phyloP scores from a whole-genome alignment of 805 yeast genomes.

The Clavispora phyllophila region DNA sequence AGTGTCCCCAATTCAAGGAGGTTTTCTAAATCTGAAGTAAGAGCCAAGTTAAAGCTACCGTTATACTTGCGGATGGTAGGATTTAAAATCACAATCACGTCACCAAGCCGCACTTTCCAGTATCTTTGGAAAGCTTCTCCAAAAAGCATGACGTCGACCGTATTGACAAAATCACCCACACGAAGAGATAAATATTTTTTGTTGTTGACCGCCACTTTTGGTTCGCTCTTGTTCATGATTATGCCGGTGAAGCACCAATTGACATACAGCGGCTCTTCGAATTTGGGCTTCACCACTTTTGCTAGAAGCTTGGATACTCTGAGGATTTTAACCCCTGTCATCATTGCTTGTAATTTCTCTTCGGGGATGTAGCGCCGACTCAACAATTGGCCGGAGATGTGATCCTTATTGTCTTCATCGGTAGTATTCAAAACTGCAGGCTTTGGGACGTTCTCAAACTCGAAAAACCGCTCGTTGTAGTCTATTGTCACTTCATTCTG shows the following conservation, averaged over 20 bases:
- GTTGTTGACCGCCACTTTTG: constrained; percentile 37
- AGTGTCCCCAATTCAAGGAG: constrained; percentile 73
- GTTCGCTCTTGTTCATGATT: constrained; percentile 51
- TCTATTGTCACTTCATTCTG: neutral
- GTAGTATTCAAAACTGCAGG: neutral
- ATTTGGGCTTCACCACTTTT: constrained; percentile 62
- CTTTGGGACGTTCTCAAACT: constrained; percentile 13
- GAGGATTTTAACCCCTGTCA: constrained; percentile 50
- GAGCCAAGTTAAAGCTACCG: constrained; percentile 46
- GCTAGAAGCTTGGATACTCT: constrained; percentile 57
- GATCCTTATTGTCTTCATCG: constrained; percentile 4
- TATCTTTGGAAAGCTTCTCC: constrained; percentile 64
- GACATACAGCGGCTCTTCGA: constrained; percentile 59
- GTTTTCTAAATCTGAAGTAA: constrained; percentile 45
- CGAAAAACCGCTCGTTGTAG: constrained; percentile 13
- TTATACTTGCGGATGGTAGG: constrained; percentile 49
- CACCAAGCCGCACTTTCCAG: constrained; percentile 74
- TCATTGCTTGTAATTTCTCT: constrained; percentile 11
- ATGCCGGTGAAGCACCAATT: constrained; percentile 84
- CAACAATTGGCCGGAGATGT: constrained; percentile 11
- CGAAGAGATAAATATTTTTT: constrained; percentile 56
- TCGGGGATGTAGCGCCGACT: constrained; percentile 8
- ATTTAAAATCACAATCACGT: constrained; percentile 66
- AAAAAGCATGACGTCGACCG: constrained; percentile 57
- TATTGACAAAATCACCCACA: constrained; percentile 62